These are phyloP conservation scores for Kluyveromyces siamensis DNA, from an alignment of 805 yeast species.

Conservation along the genomic window DNA sequence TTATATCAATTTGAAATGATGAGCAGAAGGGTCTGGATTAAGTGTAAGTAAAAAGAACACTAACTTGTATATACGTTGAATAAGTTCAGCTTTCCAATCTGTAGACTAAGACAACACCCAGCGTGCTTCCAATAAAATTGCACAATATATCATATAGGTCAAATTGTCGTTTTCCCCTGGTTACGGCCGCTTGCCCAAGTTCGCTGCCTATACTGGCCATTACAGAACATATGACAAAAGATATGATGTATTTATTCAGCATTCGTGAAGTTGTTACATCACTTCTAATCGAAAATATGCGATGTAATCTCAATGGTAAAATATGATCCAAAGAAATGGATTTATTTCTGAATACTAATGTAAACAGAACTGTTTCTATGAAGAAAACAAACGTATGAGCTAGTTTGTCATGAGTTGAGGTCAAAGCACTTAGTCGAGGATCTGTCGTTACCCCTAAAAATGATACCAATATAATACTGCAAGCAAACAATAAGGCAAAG, in stretches of 20 bases:
- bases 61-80: not conserved
- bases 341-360: slow-evolving; percentile 34
- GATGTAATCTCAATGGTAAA: not conserved
- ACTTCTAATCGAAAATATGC: slow-evolving; percentile 2
- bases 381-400: slow-evolving; percentile 41
- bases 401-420: slow-evolving; percentile 41
- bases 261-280: not conserved
- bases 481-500: not conserved
- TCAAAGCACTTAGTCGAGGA: slow-evolving; percentile 31
- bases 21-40: not conserved
- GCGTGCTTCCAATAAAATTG: slow-evolving; percentile 25
- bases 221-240: slow-evolving; percentile 37
- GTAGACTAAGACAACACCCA: slow-evolving; percentile 11
- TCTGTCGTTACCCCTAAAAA: slow-evolving; percentile 28
- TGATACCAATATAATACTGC: not conserved
- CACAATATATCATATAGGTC: slow-evolving; percentile 39
- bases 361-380: slow-evolving; percentile 40
- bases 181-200: slow-evolving; percentile 32
- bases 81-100: not conserved
- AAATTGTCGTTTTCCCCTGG: slow-evolving; percentile 33
- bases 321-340: not conserved
- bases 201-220: slow-evolving; percentile 44
- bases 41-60: slow-evolving; percentile 1
- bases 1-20: slow-evolving; percentile 41
- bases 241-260: slow-evolving; percentile 20